Base-by-base conservation (phyloP, 768 basidiomycete genomes). In the Suillus lakei region DNA sequence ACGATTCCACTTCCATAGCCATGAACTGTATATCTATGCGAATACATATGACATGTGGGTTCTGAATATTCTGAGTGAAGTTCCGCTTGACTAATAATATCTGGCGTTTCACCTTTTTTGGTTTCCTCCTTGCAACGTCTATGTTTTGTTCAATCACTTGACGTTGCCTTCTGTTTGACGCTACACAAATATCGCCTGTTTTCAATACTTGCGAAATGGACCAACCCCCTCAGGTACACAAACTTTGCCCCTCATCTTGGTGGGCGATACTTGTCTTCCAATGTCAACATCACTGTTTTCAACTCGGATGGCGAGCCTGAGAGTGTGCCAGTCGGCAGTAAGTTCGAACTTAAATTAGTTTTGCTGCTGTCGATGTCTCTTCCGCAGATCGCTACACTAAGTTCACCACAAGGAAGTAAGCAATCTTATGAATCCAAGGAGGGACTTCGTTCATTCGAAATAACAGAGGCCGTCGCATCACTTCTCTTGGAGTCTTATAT, bases 231-330 rank as follows among this genome's bases (percentile, higher is more conserved):
- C 63, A 90, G 86, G 78, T 80, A 90, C 74, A 77, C 81, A 61
- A 90, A 90, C 73, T 91, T 94, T 70, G 87, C 79, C 4, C 89
- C 87, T 3, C 78, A 86, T 54, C 83, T 88, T 75, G 81, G 85
- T 9, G 93, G 91, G 7, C 83, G 88, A 53, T 96, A 95, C 75
- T 78, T 98, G 55, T 88, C 93, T 1, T 92, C 90, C 2, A 97
- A 97, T 70, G 91, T 87, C 63, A 92, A 96, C 78, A 92, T 97
- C 73, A 95, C 93, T 2, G 72, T 91, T 12, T 67, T 82, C 18
- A 83, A 85, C 69, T 70, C 78, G 46, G 62, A 75, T 16, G 81
- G 79, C 18, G 65, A 77, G 30, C 66, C 64, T 1, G 73, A 77
- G 65, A 83, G 76, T 56, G 77, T 83, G 1, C 83, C 85, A 0